Evolutionary conservation across 345 rosid species (phyloP), one percentile per base, ranked within the genome.

Genomic region (Camelina neglecta): DNA sequence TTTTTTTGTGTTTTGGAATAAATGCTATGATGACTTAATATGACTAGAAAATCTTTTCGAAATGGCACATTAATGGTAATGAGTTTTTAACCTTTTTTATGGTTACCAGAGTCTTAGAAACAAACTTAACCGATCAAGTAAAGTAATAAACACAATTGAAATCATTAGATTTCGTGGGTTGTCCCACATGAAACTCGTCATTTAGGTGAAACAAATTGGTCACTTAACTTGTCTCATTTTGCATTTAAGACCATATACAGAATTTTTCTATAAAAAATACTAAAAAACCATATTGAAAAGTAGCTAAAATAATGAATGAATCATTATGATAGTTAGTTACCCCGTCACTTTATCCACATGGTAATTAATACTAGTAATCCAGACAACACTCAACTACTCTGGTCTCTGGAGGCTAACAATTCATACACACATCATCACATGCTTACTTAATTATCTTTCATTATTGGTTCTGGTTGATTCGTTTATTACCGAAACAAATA

Each of bases 281-380:
- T 7, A 35, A 16, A 16, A 64, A 20, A 38, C 41, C 3, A 9
- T 38, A 66, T 4, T 58, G 38, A 47, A 60, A 76, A 62, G 71
- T 76, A 39, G 70, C 55, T 68, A 75, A 62, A 38, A 62, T 41
- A 62, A 18, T 69, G 75, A 76, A 62, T 69, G 75, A 42, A 75
- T 26, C 69, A 69, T 69, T 41, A 69, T 21, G 53, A 54, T 49
- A 51, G 69, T 75, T 75, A 60, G 69, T 68, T 75, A 75, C 60
- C 26, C 15, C 53, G 11, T 61, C 73, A 60, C 57, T 21, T 42
- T 53, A 51, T 75, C 44, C 56, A 76, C 65, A 62, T 45, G 57
- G 60, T 76, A 64, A 26, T 76, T 63, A 69, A 45, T 54, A 66
- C 48, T 47, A 23, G 16, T 56, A 77, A 70, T 56, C 67, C 8